Evolutionary conservation across 208 protist species (phyloP).

Genomic region (Trichomonas tenax): DNA sequence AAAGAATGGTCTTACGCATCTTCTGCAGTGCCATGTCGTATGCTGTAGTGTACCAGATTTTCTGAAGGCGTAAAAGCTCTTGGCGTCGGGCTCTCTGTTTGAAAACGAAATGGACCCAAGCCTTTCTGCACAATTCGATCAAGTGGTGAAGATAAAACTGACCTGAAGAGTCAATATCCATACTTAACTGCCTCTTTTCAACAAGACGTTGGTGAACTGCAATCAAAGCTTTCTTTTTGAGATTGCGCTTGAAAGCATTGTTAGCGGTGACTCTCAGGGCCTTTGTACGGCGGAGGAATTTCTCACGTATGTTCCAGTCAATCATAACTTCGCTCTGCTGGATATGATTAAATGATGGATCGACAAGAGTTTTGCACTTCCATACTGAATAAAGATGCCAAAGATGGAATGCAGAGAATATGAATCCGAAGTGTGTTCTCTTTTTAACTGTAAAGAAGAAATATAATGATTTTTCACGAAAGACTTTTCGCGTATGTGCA

Average conservation of each 20-base stretch:
- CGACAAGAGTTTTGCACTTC: not conserved
- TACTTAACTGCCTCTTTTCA: not conserved
- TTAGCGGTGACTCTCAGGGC: not conserved
- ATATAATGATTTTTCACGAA: not conserved
- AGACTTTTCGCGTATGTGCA: not conserved
- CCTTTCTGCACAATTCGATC: not conserved
- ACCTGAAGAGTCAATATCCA: not conserved
- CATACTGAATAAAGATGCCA: not conserved
- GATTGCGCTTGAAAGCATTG: not conserved
- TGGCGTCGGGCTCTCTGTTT: not conserved
- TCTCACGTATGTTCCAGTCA: not conserved
- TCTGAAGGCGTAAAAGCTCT: not conserved
- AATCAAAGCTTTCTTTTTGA: not conserved
- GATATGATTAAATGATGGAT: not conserved
- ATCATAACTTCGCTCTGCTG: not conserved
- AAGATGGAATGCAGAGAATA: not conserved
- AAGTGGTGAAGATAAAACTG: not conserved
- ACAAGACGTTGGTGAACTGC: not conserved
- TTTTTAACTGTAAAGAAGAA: not conserved
- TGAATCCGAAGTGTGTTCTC: not conserved
- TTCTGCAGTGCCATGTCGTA: not conserved
- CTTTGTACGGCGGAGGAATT: not conserved
- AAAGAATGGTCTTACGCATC: not conserved
- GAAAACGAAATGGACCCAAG: not conserved
- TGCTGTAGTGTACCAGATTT: not conserved